Evolutionary conservation across 108 stramenopile genomes (phyloP).

Genomic region (Aurantiochytrium sp.): DNA sequence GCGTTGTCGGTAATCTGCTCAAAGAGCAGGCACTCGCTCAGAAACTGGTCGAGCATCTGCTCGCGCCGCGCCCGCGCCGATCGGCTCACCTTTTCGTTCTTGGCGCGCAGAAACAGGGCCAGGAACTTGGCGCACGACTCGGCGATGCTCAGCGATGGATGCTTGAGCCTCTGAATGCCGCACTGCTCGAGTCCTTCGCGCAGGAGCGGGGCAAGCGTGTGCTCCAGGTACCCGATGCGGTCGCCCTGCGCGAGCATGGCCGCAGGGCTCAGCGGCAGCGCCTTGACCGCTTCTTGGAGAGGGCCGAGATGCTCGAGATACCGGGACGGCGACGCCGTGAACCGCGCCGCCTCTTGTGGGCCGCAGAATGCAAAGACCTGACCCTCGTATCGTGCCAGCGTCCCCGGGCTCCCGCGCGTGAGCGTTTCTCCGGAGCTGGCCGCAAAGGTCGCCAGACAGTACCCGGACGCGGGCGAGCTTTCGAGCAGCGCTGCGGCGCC

Average conservation of each 20-base stretch:
- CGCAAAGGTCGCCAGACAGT: neutral
- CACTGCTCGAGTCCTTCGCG: neutral
- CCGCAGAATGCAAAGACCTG: neutral
- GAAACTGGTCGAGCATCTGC: neutral
- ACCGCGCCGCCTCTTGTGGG: neutral
- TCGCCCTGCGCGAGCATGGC: neutral
- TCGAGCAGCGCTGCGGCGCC: neutral
- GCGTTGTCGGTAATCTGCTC: neutral
- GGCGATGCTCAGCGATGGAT: neutral
- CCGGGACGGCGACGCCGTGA: neutral
- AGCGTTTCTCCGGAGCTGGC: neutral
- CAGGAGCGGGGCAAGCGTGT: neutral
- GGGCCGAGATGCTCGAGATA: neutral
- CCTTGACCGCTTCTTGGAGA: neutral
- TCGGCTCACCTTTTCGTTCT: neutral
- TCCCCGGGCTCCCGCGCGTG: neutral
- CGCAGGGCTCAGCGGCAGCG: neutral
- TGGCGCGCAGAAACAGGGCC: constrained; percentile 3
- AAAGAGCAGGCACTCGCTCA: neutral
- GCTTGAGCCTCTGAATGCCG: neutral
- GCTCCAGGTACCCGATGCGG: neutral
- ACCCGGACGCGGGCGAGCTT: neutral
- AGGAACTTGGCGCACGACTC: constrained; percentile 4
- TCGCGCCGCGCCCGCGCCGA: neutral
- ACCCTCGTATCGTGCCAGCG: neutral